Conservation (phyloP, 805 yeast species). For the Wickerhamiella siamensis region DNA sequence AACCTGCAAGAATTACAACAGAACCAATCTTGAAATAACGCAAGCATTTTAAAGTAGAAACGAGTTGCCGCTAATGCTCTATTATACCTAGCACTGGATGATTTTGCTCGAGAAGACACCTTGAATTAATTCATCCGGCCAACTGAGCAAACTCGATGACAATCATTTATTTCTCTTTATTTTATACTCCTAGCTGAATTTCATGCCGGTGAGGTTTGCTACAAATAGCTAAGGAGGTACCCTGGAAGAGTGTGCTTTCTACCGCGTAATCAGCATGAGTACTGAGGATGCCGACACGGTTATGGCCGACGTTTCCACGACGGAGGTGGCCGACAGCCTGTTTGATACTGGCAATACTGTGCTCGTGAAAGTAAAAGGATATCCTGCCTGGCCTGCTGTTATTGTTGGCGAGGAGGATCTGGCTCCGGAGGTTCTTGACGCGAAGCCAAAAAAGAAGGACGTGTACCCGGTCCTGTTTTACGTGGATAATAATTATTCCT, state of each 20-base stretch:
- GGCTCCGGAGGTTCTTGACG: constrained; percentile 40
- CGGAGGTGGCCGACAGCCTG: constrained; percentile 46
- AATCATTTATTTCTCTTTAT: too few relatives aligned
- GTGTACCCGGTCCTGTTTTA: constrained; percentile 45
- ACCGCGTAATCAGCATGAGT: neutral
- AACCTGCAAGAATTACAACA: too few relatives aligned
- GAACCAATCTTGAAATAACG: too few relatives aligned
- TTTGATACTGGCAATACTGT: constrained; percentile 38
- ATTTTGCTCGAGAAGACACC: too few relatives aligned
- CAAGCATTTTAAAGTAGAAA: too few relatives aligned
- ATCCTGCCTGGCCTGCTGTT: constrained; percentile 81
- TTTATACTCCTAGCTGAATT: too few relatives aligned
- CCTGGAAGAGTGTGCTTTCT: neutral
- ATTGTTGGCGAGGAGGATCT: constrained; percentile 45
- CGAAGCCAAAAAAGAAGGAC: constrained; percentile 33
- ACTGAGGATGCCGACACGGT: neutral
- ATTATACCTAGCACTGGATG: too few relatives aligned
- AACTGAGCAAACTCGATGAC: too few relatives aligned
- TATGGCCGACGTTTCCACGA: neutral
- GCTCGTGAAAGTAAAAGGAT: constrained; percentile 66
- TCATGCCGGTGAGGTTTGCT: too few relatives aligned
- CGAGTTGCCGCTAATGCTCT: too few relatives aligned
- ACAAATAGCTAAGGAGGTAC: too few relatives aligned
- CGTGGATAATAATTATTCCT: constrained; percentile 54
- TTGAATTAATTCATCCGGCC: too few relatives aligned